A percentile compares a stretch with the other conserved stretches of the same genome.
Conservation (phyloP, 176 grass and related monocot genomes). For the Typha latifolia region DNA sequence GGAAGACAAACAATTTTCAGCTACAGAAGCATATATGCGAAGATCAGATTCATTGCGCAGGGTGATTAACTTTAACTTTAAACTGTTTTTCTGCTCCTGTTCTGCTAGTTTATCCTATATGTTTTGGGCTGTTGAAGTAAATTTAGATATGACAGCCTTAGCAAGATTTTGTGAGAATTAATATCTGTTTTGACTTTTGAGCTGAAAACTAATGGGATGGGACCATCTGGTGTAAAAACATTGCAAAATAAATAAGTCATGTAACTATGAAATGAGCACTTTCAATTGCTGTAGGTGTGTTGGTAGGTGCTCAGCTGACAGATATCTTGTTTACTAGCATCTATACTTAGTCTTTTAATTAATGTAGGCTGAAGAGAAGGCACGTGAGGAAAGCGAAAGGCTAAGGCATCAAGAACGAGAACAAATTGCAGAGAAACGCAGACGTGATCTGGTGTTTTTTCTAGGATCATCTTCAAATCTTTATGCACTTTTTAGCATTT, state of each 20-base stretch:
- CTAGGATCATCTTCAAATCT: slow-evolving; percentile 2
- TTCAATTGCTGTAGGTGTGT: too few species aligned
- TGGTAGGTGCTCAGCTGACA: too few species aligned
- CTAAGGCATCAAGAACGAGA: slow-evolving; percentile 79
- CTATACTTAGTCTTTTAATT: too few species aligned
- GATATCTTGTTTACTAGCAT: too few species aligned
- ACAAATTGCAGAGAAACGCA: slow-evolving; percentile 74
- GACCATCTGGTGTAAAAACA: background rate
- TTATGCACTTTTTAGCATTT: background rate
- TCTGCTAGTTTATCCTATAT: slow-evolving; percentile 1
- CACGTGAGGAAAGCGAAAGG: slow-evolving; percentile 89
- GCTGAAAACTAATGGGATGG: background rate
- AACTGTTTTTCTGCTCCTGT: background rate
- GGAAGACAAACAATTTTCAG: slow-evolving; percentile 66
- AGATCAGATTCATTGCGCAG: slow-evolving; percentile 78
- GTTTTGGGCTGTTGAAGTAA: background rate
- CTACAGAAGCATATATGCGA: slow-evolving; percentile 74
- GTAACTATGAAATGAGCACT: too few species aligned
- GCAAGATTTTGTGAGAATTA: too few species aligned
- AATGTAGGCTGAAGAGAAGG: slow-evolving; percentile 88
- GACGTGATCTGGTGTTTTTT: slow-evolving; percentile 69
- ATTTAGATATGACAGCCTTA: background rate
- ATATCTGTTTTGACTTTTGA: background rate
- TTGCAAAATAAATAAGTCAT: background rate
- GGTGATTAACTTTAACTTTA: slow-evolving; percentile 31